Conservation (phyloP, 208 protist species). For the Perkinsela sp. region DNA sequence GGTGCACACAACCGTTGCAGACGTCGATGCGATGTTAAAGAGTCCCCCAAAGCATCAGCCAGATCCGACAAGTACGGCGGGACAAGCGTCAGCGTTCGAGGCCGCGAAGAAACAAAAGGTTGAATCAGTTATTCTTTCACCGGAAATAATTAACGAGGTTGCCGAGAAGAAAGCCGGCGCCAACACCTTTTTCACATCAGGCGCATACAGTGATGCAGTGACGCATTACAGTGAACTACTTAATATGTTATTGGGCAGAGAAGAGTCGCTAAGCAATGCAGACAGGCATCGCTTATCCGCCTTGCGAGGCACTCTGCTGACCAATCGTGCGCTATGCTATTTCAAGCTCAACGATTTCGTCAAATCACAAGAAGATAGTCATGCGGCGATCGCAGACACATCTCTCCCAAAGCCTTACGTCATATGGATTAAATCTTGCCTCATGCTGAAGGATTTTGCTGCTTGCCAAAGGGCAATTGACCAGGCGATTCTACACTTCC, state of each 20-base stretch:
- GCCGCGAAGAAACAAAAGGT: background rate
- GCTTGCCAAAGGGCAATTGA: too few species aligned
- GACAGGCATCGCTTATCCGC: background rate
- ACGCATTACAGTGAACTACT: background rate
- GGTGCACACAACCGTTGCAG: slow-evolving; percentile 17
- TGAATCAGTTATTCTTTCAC: background rate
- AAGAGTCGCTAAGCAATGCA: background rate
- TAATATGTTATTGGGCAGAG: background rate
- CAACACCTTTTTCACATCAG: background rate
- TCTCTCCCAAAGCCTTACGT: too few species aligned
- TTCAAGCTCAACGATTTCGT: too few species aligned
- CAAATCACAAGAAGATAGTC: too few species aligned
- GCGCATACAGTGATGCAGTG: background rate
- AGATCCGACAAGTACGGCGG: slow-evolving; percentile 10
- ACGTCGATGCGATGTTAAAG: slow-evolving; percentile 12
- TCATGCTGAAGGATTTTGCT: too few species aligned
- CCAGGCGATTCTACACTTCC: too few species aligned
- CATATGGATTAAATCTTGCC: too few species aligned
- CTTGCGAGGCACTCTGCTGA: background rate
- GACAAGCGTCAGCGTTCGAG: background rate
- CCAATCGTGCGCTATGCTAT: background rate
- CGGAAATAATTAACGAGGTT: background rate
- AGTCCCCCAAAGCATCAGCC: slow-evolving; percentile 16
- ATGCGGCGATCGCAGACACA: too few species aligned
- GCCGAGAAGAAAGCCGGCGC: background rate